Base-by-base conservation (phyloP, 768 basidiomycete genomes). In the Mycena rebaudengoi region DNA sequence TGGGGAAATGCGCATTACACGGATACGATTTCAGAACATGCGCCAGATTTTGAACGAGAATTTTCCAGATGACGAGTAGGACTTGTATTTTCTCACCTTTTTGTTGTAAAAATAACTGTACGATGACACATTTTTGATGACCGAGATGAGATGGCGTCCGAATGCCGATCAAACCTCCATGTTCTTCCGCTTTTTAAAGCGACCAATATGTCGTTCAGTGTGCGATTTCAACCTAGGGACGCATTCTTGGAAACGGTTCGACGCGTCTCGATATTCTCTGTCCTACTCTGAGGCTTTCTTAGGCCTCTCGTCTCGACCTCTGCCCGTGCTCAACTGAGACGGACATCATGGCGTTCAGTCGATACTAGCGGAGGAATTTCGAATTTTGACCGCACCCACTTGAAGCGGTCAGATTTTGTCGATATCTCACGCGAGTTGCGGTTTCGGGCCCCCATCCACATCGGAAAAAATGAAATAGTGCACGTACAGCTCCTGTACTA, bases 1-100 rank as follows among this genome's bases (percentile, higher is more conserved):
- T 60, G 88, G 89, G 14, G 91, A 92, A 68, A 86, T 92, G 83
- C 83, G 81, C 33, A 82, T 83, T 48, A 92, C 92, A 11, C 83
- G 85, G 65, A 74, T 64, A 23, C 83, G 90, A 30, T 94, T 94
- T 72, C 85, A 85, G 67, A 84, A 75, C 68, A 91, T 93, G 89
- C 84, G 92, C 25, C 80, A 84, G 45, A 60, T 80, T 49, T 73
- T 85, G n/a, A 69, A 74, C 39, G 73, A 75, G 29, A 79, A 71
- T 33, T 83, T 86, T 60, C 49, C 65, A 6, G 75, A 78, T 35
- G 74, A 82, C 16, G 67, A 71, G n/a, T 62, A 50, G 37, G 30
- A 21, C 4, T 14, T 13, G 28, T 40, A 21, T 37, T 20, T 18
- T 7, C 26, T 29, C 28, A n/a, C 18, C 6, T n/a, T 25, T 23